phyloP scores from a whole-genome alignment of 2,329 filamentous ascomycete genomes.

The Gremmenia infestans region DNA sequence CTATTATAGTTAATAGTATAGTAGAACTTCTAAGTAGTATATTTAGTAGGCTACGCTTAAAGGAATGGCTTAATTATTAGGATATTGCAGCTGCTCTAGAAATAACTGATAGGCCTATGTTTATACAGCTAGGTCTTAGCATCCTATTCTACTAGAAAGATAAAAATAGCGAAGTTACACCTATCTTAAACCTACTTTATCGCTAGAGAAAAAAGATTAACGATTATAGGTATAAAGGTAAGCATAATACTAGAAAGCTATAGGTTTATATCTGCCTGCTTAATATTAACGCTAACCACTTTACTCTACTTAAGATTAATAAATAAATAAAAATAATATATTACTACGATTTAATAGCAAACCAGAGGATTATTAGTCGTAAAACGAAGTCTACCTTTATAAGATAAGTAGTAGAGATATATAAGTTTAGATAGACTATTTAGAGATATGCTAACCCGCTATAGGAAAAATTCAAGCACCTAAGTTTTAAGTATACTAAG shows the following conservation, averaged over 20 bases:
- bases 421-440: conserved; percentile 4
- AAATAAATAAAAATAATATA: conserved; percentile 23
- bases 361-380: conserved; percentile 10
- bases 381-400: conserved; percentile 9
- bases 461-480: conserved; percentile 25
- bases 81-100: conserved; percentile 21
- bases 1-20: conserved; percentile 14
- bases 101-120: conserved; percentile 22
- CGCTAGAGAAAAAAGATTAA: conserved; percentile 17
- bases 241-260: conserved; percentile 8
- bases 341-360: conserved; percentile 25
- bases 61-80: conserved; percentile 21
- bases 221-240: conserved; percentile 10
- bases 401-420: conserved; percentile 14
- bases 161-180: conserved; percentile 10
- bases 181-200: conserved; percentile 10
- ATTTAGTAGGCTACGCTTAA: conserved; percentile 19
- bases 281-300: conserved; percentile 23
- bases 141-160: conserved; percentile 20
- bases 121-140: conserved; percentile 19
- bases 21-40: conserved; percentile 16
- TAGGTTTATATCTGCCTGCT: conserved; percentile 19
- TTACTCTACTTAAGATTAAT: conserved; percentile 28
- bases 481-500: conserved; percentile 23
- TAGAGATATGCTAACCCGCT: conserved; percentile 6